These are phyloP conservation scores for Gracilaria vermiculophylla DNA, from an alignment of 23 red algal species.

Conservation along the genomic window DNA sequence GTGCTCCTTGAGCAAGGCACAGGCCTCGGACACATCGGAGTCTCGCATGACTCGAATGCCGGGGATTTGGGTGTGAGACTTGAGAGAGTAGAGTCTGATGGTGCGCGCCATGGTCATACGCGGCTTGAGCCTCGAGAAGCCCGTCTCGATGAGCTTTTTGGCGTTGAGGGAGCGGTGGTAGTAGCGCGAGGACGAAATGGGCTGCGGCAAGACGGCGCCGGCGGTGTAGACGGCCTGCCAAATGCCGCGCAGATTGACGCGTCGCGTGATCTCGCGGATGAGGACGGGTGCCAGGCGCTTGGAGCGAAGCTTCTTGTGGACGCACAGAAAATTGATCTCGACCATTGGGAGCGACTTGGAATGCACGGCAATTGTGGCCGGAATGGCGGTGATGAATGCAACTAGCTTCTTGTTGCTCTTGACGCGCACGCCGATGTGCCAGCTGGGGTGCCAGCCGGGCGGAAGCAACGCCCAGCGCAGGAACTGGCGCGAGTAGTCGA, in stretches of 20 bases:
- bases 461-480: conserved; percentile 93
- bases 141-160: conserved; percentile 93
- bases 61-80: conserved; percentile 21
- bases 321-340: conserved; percentile 98
- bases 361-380: conserved; percentile 50
- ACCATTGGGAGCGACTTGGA: conserved; percentile 19
- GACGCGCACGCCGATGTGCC: conserved; percentile 94
- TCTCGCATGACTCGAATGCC: conserved; percentile 65
- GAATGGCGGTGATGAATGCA: conserved; percentile 91
- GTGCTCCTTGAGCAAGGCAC: conserved; percentile 51
- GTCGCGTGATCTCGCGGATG: conserved; percentile 96
- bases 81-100: conserved; percentile 74
- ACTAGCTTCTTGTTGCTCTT: conserved; percentile 77
- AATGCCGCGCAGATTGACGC: conserved; percentile 68
- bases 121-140: conserved; percentile 84
- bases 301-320: conserved; percentile 93
- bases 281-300: conserved; percentile 96
- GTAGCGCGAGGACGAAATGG: conserved; percentile 79
- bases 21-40: conserved; percentile 55
- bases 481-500: conserved; percentile 94
- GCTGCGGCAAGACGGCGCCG: conserved; percentile 76
- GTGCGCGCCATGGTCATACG: conserved; percentile 88
- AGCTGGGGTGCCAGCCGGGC: conserved; percentile 83
- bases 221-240: conserved; percentile 97
- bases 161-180: conserved; percentile 93